Percentiles rank a stretch among this genome's conserved stretches.
phyloP scores from a whole-genome alignment of 2,329 filamentous ascomycete species.

The Grosmannia huntii region DNA sequence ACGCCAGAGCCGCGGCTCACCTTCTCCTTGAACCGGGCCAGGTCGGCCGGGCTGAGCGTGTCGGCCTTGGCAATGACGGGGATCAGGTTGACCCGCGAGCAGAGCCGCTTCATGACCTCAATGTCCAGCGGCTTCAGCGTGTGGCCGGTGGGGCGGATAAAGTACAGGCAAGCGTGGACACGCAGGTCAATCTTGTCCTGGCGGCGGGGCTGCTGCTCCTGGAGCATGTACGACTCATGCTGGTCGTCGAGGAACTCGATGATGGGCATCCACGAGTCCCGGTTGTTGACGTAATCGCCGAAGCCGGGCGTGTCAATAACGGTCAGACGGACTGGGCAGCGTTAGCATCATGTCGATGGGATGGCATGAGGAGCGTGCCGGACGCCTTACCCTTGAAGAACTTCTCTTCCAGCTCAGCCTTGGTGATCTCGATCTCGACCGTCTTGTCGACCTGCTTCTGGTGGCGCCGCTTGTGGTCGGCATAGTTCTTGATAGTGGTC shows the following conservation, averaged over 20 bases:
- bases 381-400: conserved; percentile 85
- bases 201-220: conserved; percentile 97
- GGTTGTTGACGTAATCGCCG: conserved; percentile 99
- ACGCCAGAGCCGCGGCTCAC: conserved; percentile 29
- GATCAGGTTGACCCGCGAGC: conserved; percentile 95
- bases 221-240: conserved; percentile 99
- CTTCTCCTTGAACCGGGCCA: conserved; percentile 89
- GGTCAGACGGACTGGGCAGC: conserved; percentile 70
- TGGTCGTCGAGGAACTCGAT: conserved; percentile 99
- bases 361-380: not conserved
- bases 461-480: conserved; percentile 98
- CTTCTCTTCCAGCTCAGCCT: conserved; percentile 99
- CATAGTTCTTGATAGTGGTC: conserved; percentile 99
- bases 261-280: conserved; percentile 99
- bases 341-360: not conserved
- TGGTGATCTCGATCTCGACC: conserved; percentile 99
- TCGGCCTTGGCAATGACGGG: conserved; percentile 98
- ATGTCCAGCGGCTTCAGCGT: conserved; percentile 98
- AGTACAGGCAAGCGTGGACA: conserved; percentile 97
- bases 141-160: conserved; percentile 96
- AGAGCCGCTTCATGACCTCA: conserved; percentile 99
- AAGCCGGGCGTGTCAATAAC: conserved; percentile 99
- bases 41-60: conserved; percentile 83
- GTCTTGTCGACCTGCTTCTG: conserved; percentile 99
- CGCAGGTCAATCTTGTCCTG: conserved; percentile 98